A percentile compares a stretch with the other conserved stretches of the same genome.
Conservation (phyloP, 1,139 yeast species). For the Debaryomyces singareniensis region DNA sequence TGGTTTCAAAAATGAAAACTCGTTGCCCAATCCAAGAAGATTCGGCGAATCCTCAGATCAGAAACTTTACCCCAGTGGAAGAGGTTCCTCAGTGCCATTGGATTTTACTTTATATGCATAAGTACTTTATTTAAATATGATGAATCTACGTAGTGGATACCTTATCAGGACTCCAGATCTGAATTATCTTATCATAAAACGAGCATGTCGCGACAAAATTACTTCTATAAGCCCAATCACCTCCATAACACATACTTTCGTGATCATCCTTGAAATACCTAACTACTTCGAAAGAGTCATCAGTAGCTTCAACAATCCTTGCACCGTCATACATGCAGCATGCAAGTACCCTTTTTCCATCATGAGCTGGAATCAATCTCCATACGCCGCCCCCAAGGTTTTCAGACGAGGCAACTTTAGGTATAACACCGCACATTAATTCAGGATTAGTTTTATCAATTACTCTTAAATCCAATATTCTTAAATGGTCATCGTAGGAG, state of each 20-base stretch:
- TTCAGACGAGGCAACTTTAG: slow-evolving; percentile 32
- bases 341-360: slow-evolving; percentile 48
- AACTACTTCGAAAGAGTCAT: slow-evolving; percentile 33
- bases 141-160: background rate
- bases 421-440: slow-evolving; percentile 43
- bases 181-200: slow-evolving; percentile 80
- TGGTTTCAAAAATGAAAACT: slow-evolving; percentile 59
- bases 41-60: slow-evolving; percentile 47
- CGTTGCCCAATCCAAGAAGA: slow-evolving; percentile 79
- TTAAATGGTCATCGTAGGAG: slow-evolving; percentile 78
- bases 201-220: slow-evolving; percentile 68
- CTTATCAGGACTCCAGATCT: slow-evolving; percentile 50
- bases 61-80: slow-evolving; percentile 89
- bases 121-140: slow-evolving; percentile 1
- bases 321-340: slow-evolving; percentile 99
- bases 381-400: slow-evolving; percentile 93
- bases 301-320: slow-evolving; percentile 41
- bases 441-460: slow-evolving; percentile 31
- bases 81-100: slow-evolving; percentile 91
- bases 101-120: slow-evolving; percentile 38
- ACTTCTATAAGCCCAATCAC: slow-evolving; percentile 66
- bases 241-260: slow-evolving; percentile 92
- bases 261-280: slow-evolving; percentile 63
- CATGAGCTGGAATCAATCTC: slow-evolving; percentile 63
- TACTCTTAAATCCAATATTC: slow-evolving; percentile 64